Conservation (phyloP, 352 stramenopile species). For the Pythium pectinolyticum region DNA sequence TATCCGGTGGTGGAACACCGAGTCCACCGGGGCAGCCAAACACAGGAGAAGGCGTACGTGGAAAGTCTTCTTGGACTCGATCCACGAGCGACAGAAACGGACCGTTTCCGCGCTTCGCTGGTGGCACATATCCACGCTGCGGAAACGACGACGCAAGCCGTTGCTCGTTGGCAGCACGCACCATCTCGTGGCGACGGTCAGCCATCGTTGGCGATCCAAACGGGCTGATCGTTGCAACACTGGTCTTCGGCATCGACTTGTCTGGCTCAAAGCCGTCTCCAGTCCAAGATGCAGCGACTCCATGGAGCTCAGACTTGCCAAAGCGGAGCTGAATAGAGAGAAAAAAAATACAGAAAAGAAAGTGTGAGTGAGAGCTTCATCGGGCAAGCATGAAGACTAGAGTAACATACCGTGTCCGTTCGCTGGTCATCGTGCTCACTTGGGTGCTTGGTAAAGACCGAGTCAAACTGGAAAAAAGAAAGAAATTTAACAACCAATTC, state of each 20-base stretch:
- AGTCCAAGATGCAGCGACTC: slow-evolving; percentile 14
- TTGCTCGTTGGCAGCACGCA: neutral
- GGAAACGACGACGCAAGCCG: neutral
- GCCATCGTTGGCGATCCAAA: slow-evolving; percentile 11
- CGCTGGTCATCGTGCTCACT: neutral
- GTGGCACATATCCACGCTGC: slow-evolving; percentile 2
- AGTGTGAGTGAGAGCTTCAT: neutral
- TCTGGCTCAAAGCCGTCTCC: neutral
- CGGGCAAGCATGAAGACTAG: too few species aligned
- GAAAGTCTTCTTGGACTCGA: slow-evolving; percentile 81
- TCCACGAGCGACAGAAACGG: slow-evolving; percentile 57
- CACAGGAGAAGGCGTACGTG: slow-evolving; percentile 62
- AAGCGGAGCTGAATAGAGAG: neutral
- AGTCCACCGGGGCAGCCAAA: slow-evolving; percentile 33
- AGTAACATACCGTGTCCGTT: slow-evolving; percentile 7
- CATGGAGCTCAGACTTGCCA: neutral
- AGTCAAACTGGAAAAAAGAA: slow-evolving; percentile 19
- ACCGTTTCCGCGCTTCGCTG: slow-evolving; percentile 4
- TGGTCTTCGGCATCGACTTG: slow-evolving; percentile 22
- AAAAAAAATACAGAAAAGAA: neutral
- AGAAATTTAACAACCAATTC: neutral
- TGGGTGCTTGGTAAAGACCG: slow-evolving; percentile 3
- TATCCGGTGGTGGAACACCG: neutral
- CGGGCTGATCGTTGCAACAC: slow-evolving; percentile 24
- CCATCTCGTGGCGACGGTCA: neutral